These are phyloP conservation scores for Dendrobium huoshanense DNA, from an alignment of 106 monocot species.

Conservation along the genomic window DNA sequence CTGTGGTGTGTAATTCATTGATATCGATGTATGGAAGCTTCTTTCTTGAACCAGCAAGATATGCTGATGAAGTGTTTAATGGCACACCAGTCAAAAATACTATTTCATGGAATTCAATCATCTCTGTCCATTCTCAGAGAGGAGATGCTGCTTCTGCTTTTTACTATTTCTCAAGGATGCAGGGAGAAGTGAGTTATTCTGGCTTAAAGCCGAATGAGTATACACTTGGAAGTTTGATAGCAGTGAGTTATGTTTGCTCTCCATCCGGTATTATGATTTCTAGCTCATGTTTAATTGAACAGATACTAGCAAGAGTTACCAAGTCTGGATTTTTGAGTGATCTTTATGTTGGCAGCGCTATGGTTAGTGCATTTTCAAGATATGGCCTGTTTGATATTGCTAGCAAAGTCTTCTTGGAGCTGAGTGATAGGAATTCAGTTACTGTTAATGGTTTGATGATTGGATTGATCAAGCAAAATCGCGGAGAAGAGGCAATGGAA, in stretches of 20 bases:
- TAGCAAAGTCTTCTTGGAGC: slow-evolving; percentile 31
- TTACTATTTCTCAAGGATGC: slow-evolving; percentile 54
- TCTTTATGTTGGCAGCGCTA: slow-evolving; percentile 82
- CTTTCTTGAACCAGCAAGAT: slow-evolving; percentile 13
- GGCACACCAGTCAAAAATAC: slow-evolving; percentile 22
- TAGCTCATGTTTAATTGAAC: slow-evolving; percentile 30
- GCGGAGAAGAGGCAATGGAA: slow-evolving; percentile 57
- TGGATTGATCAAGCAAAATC: slow-evolving; percentile 54
- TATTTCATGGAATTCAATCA: slow-evolving; percentile 72
- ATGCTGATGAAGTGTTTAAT: slow-evolving; percentile 46
- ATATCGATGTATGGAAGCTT: slow-evolving; percentile 77
- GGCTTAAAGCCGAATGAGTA: slow-evolving; percentile 46
- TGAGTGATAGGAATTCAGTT: slow-evolving; percentile 53
- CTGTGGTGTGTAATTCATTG: slow-evolving; percentile 55
- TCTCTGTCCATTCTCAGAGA: slow-evolving; percentile 45
- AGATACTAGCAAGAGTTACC: slow-evolving; percentile 38
- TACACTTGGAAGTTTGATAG: slow-evolving; percentile 67
- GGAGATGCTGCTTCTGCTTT: slow-evolving; percentile 45
- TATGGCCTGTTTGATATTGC: slow-evolving; percentile 45
- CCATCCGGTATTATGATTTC: neutral
- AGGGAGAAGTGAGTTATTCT: neutral
- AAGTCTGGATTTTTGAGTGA: slow-evolving; percentile 55
- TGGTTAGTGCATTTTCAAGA: slow-evolving; percentile 78
- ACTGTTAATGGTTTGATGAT: slow-evolving; percentile 90
- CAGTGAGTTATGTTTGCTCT: slow-evolving; percentile 22